Base-by-base conservation (phyloP, 352 stramenopile species). In the Globisporangium okanoganense region DNA sequence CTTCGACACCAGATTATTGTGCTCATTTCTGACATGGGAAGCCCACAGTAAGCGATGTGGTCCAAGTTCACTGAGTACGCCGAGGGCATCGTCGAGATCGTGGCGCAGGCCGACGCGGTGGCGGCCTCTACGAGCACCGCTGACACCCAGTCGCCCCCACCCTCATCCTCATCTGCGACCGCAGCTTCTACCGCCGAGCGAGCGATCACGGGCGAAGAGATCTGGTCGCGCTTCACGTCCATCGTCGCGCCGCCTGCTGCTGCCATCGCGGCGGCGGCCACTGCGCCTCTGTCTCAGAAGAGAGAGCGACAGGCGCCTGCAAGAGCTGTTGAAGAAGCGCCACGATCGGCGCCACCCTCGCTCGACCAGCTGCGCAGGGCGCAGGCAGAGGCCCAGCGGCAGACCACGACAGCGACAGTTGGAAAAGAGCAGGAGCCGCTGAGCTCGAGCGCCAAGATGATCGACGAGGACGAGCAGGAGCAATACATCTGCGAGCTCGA, bases 401-500 rank as follows among this genome's bases (percentile, higher is more conserved):
- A 13, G 8, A 43, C 22, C 20, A 13, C 27, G 20, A 12, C 10
- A 52, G 29, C 18, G 40, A 35, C 10, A 33, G 29, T 25, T 24
- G 38, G 13, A 16, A 50, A 51, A 35, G 47, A 64, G 33, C 49
- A 44, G 33, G 43, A 18, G 24, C 36, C 36, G 55, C 58, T 10
- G 54, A 52, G 40, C 40, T 36, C 54, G 16, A 58, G 16, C 14
- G 12, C 22, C 52, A 47, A 50, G 10, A 59, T 58, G 1, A 57
- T 58, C 6, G 67, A 84, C 2, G 78, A 85, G 7, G 70, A 90
- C 62, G 79, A 89, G 45, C 78, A 92, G 64, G 82, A 92, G 53
- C 80, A 80, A 51, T 92, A 92, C 62, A 92, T 92, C 38, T 85
- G 64, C 55, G 82, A 90, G 55, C 68, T 92, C 45, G 82, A 92